These are phyloP conservation scores for Colletotrichum incanum DNA, from an alignment of 2,329 filamentous ascomycete genomes.

Conservation along the genomic window DNA sequence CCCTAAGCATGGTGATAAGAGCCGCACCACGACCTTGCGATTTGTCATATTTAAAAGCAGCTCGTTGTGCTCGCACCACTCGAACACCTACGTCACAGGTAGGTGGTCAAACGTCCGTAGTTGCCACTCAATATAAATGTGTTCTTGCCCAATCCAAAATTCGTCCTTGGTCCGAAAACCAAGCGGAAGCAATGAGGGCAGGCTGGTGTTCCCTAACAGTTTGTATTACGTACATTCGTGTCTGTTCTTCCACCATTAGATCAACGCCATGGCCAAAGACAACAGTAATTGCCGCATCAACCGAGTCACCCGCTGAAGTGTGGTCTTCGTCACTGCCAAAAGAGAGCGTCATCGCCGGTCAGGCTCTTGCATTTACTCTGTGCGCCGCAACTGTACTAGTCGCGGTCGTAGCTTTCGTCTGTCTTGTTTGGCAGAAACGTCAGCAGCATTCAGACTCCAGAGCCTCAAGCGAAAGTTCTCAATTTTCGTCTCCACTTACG, in stretches of 20 bases:
- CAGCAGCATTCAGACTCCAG: background rate
- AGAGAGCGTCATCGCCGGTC: background rate
- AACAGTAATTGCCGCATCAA: background rate
- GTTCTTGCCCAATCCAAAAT: background rate
- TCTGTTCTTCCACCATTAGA: background rate
- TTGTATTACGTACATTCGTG: background rate
- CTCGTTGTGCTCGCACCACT: background rate
- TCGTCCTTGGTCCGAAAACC: background rate
- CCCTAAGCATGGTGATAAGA: background rate
- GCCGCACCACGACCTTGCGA: background rate
- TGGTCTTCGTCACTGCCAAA: background rate
- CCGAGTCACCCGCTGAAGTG: background rate
- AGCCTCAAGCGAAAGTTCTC: background rate
- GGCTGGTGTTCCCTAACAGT: background rate
- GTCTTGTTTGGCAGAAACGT: slow-evolving; percentile 6
- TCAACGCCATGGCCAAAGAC: background rate
- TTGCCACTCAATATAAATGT: background rate
- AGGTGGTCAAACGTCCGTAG: background rate
- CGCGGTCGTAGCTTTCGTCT: background rate
- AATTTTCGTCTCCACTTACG: background rate
- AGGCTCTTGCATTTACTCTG: slow-evolving; percentile 1
- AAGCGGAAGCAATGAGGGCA: background rate
- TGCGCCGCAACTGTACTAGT: background rate
- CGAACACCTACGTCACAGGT: background rate
- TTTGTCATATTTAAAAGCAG: background rate